These are phyloP conservation scores for Acrocalymma vagum DNA, from an alignment of 2,329 filamentous ascomycete genomes.

Conservation along the genomic window DNA sequence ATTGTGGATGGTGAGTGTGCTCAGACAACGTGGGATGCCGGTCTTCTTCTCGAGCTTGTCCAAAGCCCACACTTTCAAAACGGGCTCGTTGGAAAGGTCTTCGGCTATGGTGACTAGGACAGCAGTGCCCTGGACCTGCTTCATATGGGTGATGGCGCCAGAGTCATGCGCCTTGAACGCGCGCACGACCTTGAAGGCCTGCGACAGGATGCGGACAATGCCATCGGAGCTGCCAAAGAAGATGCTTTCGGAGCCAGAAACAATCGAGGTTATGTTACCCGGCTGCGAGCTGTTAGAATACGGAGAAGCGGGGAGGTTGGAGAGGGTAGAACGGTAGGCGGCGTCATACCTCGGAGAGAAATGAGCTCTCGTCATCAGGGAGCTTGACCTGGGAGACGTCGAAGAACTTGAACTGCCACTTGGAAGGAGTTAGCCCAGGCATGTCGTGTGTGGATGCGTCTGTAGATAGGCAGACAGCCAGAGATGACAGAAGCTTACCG, in stretches of 20 bases:
- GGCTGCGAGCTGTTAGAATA: constrained; percentile 49
- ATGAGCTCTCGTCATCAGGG: constrained; percentile 78
- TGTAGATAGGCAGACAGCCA: too few relatives aligned
- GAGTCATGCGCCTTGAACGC: constrained; percentile 87
- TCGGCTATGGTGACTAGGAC: constrained; percentile 87
- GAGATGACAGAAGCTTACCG: constrained; percentile 36
- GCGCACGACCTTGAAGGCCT: constrained; percentile 84
- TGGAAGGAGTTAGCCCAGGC: constrained; percentile 30
- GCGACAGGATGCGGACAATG: constrained; percentile 84
- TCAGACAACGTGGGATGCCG: constrained; percentile 85
- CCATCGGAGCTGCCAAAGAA: constrained; percentile 90
- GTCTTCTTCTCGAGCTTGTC: constrained; percentile 96
- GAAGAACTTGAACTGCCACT: constrained; percentile 99
- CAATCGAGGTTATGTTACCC: constrained; percentile 80
- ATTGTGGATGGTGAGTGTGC: constrained; percentile 86
- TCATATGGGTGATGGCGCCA: constrained; percentile 87
- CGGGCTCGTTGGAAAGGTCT: constrained; percentile 85
- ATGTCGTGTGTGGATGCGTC: constrained; percentile 6
- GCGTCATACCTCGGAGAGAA: constrained; percentile 77
- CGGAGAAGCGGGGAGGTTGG: constrained; percentile 6
- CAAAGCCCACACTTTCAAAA: constrained; percentile 96
- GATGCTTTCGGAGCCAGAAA: constrained; percentile 86
- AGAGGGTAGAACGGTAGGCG: too few relatives aligned
- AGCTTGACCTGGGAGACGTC: constrained; percentile 86
- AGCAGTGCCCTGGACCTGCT: constrained; percentile 86